phyloP scores from a whole-genome alignment of 176 grass and related monocot species.

The Oryza nivara region DNA sequence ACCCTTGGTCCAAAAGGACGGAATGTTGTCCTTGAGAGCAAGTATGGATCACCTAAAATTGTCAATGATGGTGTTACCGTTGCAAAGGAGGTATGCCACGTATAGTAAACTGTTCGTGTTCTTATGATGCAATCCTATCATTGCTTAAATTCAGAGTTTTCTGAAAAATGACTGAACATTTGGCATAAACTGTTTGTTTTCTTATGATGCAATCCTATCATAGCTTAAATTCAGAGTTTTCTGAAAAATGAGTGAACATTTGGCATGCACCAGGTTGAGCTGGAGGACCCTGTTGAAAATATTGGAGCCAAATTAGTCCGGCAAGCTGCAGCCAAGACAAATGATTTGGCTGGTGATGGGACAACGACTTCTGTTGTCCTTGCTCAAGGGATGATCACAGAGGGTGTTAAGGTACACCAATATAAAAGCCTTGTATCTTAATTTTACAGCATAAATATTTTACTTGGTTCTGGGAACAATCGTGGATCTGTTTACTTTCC shows the following conservation, averaged over 20 bases:
- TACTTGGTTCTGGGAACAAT: background rate
- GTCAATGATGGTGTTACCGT: conserved; percentile 60
- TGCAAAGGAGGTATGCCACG: conserved; percentile 39
- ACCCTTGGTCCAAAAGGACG: conserved; percentile 70
- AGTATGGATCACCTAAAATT: conserved; percentile 71
- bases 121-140: background rate
- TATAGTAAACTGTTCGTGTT: background rate
- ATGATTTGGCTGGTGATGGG: conserved; percentile 70
- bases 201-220: background rate
- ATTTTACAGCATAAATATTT: background rate
- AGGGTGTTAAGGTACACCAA: conserved; percentile 64
- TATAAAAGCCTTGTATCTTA: background rate
- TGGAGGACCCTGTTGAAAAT: conserved; percentile 90
- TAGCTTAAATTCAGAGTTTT: conserved; percentile 6
- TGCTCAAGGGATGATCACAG: conserved; percentile 62
- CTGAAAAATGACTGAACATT: background rate
- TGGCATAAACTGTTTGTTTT: background rate
- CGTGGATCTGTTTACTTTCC: background rate
- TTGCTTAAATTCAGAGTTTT: conserved; percentile 1
- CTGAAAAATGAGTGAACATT: background rate
- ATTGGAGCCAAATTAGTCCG: conserved; percentile 91
- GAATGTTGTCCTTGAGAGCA: conserved; percentile 74
- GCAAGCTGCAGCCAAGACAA: conserved; percentile 73
- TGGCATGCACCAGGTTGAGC: conserved; percentile 62
- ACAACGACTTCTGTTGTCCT: conserved; percentile 68